Percentiles rank a stretch among this genome's conserved stretches.
phyloP scores from a whole-genome alignment of 2,329 filamentous ascomycete species.

The Aureobasidium leucospermi region DNA sequence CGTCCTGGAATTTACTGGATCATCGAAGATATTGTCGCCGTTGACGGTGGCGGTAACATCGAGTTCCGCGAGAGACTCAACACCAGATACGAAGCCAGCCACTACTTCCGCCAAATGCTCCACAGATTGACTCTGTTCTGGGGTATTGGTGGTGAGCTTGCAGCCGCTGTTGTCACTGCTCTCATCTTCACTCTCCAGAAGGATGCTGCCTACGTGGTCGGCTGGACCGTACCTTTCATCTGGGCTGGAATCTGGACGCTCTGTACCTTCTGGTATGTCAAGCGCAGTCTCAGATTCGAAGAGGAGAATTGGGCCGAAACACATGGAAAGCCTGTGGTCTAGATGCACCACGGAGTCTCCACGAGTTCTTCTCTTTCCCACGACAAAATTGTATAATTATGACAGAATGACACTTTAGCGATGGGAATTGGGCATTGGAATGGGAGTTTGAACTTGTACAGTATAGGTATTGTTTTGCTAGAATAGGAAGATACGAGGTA shows the following conservation, averaged over 20 bases:
- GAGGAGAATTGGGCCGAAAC: slow-evolving; percentile 29
- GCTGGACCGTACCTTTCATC: slow-evolving; percentile 43
- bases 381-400: slow-evolving; percentile 4
- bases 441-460: not conserved
- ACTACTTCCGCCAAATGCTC: slow-evolving; percentile 47
- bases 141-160: slow-evolving; percentile 39
- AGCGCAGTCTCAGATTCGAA: slow-evolving; percentile 30
- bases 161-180: slow-evolving; percentile 35
- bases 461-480: not conserved
- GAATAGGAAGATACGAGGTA: not conserved
- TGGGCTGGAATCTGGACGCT: slow-evolving; percentile 43
- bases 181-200: slow-evolving; percentile 41
- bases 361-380: not conserved
- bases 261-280: slow-evolving; percentile 40
- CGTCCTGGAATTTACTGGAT: slow-evolving; percentile 48
- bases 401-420: slow-evolving; percentile 9
- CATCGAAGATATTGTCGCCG: slow-evolving; percentile 48
- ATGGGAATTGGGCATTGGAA: not conserved
- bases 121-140: slow-evolving; percentile 46
- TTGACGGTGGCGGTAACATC: slow-evolving; percentile 47
- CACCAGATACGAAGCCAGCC: slow-evolving; percentile 45
- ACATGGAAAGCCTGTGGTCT: slow-evolving; percentile 11
- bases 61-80: slow-evolving; percentile 47
- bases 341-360: not conserved
- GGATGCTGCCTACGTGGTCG: slow-evolving; percentile 43